phyloP scores from a whole-genome alignment of 805 yeast species.

The Suhomyces canberraensis region DNA sequence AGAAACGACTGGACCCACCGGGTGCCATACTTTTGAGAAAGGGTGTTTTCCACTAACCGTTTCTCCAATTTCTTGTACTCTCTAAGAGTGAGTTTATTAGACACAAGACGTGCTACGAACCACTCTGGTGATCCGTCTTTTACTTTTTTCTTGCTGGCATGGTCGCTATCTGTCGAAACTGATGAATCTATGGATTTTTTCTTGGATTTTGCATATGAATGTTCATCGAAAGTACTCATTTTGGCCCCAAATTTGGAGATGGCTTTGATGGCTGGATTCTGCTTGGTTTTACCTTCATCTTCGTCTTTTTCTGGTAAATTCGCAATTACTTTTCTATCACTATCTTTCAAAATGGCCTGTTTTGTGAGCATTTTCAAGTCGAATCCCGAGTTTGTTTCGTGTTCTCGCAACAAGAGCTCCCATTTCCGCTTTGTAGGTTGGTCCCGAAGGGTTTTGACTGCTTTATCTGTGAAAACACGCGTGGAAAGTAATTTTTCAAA shows the following conservation, averaged over 20 bases:
- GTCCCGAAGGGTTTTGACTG: constrained; percentile 28
- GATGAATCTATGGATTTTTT: constrained; percentile 10
- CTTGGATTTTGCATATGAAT: constrained; percentile 7
- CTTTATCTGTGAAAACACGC: constrained; percentile 36
- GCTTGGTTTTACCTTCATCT: constrained; percentile 6
- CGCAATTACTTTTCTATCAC: neutral
- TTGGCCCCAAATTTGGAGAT: constrained; percentile 9
- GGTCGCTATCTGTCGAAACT: constrained; percentile 11
- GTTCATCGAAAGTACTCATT: constrained; percentile 5
- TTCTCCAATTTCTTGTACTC: constrained; percentile 36
- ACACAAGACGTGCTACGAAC: constrained; percentile 37
- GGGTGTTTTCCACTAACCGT: constrained; percentile 22
- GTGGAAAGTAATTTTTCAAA: constrained; percentile 37
- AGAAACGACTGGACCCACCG: constrained; percentile 32
- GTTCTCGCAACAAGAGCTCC: constrained; percentile 42
- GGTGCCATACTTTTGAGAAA: constrained; percentile 16
- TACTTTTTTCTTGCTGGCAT: constrained; percentile 17
- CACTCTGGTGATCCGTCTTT: constrained; percentile 42
- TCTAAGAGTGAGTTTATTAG: constrained; percentile 27
- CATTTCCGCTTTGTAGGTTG: constrained; percentile 38
- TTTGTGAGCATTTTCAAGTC: constrained; percentile 27
- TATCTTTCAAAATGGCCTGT: constrained; percentile 6
- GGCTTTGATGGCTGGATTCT: constrained; percentile 9
- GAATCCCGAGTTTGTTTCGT: constrained; percentile 35
- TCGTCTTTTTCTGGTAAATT: neutral